Conservation (phyloP, 2,329 filamentous ascomycete genomes). For the Ophiostoma sp. region DNA sequence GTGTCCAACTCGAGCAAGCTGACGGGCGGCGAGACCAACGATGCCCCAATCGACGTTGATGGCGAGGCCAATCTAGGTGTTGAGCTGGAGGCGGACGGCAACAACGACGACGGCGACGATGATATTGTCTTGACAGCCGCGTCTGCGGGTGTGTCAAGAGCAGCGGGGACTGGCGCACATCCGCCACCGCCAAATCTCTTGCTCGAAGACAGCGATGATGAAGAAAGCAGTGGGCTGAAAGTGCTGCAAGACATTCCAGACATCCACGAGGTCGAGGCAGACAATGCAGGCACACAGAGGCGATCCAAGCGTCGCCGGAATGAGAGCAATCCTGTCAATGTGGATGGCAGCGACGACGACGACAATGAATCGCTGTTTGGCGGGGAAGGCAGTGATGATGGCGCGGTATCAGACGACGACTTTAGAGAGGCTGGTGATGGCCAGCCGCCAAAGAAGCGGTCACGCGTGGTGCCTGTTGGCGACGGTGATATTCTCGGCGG, state of each 20-base stretch:
- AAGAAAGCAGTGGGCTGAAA: background rate
- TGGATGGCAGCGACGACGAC: constrained; percentile 34
- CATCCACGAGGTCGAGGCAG: constrained; percentile 13
- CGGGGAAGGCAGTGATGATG: background rate
- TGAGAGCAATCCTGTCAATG: constrained; percentile 28
- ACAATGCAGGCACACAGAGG: constrained; percentile 26
- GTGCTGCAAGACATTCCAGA: constrained; percentile 24
- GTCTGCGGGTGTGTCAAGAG: background rate
- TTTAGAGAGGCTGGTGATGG: constrained; percentile 36
- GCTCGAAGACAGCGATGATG: constrained; percentile 30
- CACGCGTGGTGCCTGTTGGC: constrained; percentile 29
- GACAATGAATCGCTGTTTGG: constrained; percentile 28
- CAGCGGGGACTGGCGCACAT: constrained; percentile 30
- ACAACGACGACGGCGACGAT: constrained; percentile 41
- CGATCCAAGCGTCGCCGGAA: constrained; percentile 34
- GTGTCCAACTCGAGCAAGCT: constrained; percentile 60
- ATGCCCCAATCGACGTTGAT: constrained; percentile 51
- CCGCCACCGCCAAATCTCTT: constrained; percentile 45
- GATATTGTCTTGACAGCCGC: constrained; percentile 44
- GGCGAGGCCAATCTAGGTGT: constrained; percentile 22
- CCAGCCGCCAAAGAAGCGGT: constrained; percentile 38
- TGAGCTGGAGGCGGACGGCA: background rate
- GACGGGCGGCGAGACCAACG: constrained; percentile 51
- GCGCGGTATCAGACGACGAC: constrained; percentile 30
- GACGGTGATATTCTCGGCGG: constrained; percentile 28